Percentiles rank a stretch among this genome's conserved stretches.
Conservation (phyloP, 768 basidiomycete genomes). For the Trametes meyenii region DNA sequence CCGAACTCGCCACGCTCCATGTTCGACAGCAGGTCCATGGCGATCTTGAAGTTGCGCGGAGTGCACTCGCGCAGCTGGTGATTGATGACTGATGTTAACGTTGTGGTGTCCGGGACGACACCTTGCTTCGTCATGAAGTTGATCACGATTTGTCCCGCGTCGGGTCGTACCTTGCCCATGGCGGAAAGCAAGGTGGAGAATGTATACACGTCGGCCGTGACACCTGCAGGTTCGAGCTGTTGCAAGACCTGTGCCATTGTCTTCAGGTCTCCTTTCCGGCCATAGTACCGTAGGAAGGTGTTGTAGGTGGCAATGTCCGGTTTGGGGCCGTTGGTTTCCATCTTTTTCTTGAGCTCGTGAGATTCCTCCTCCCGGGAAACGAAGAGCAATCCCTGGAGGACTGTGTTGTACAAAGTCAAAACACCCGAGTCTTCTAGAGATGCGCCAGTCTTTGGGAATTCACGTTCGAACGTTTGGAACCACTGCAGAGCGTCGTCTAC, state of each 20-base stretch:
- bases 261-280: conserved; percentile 62
- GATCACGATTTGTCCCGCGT: conserved; percentile 67
- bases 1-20: conserved; percentile 64
- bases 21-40: conserved; percentile 66
- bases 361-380: conserved; percentile 39
- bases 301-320: conserved; percentile 83
- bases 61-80: conserved; percentile 64
- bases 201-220: conserved; percentile 80
- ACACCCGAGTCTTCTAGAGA: conserved; percentile 8
- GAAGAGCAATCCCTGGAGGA: conserved; percentile 66
- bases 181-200: conserved; percentile 87
- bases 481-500: conserved; percentile 52
- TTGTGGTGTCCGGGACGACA: conserved; percentile 71
- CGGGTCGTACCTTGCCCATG: conserved; percentile 64
- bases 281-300: conserved; percentile 72
- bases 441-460: conserved; percentile 29
- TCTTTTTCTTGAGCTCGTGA: conserved; percentile 40
- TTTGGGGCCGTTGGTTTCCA: conserved; percentile 51
- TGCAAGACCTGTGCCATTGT: conserved; percentile 60
- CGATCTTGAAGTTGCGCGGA: conserved; percentile 56
- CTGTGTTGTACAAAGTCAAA: conserved; percentile 69
- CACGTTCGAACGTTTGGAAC: conserved; percentile 53
- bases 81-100: conserved; percentile 80
- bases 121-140: conserved; percentile 77
- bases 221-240: conserved; percentile 51